These are phyloP conservation scores for Venturia pyrina DNA, from an alignment of 2,329 filamentous ascomycete genomes.

Conservation along the genomic window DNA sequence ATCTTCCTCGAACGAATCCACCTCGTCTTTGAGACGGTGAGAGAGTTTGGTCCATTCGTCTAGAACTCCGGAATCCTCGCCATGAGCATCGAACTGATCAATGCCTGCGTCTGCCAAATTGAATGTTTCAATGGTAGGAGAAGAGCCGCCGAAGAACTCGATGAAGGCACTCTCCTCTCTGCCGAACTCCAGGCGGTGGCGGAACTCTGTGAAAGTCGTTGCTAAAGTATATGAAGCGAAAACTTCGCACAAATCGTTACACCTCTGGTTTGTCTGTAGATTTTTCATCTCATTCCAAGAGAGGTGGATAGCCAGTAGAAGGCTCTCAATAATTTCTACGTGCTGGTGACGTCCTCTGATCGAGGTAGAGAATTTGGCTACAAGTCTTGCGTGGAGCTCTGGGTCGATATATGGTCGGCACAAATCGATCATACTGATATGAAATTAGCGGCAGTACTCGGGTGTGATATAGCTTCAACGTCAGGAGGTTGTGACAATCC, in stretches of 20 bases:
- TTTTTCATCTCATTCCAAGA: background rate
- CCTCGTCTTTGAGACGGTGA: background rate
- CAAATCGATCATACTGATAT: background rate
- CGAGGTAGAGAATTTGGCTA: background rate
- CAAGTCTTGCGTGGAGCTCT: background rate
- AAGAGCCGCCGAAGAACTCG: background rate
- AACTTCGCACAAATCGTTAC: background rate
- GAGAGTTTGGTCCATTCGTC: background rate
- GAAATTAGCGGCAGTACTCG: background rate
- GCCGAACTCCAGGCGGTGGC: background rate
- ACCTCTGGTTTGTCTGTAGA: background rate
- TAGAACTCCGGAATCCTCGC: background rate
- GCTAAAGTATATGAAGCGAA: background rate
- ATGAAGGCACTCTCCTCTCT: background rate
- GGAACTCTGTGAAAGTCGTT: background rate
- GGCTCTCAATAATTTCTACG: background rate
- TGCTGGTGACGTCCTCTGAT: background rate
- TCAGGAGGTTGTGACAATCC: background rate
- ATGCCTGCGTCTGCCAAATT: background rate
- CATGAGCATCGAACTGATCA: background rate
- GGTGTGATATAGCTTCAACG: background rate
- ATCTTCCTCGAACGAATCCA: background rate
- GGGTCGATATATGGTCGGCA: background rate
- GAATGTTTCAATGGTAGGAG: background rate
- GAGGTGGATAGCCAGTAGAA: background rate